Percentiles rank a stretch among this genome's conserved stretches.
phyloP scores from a whole-genome alignment of 345 rosid species.

The Hibiscus syriacus region DNA sequence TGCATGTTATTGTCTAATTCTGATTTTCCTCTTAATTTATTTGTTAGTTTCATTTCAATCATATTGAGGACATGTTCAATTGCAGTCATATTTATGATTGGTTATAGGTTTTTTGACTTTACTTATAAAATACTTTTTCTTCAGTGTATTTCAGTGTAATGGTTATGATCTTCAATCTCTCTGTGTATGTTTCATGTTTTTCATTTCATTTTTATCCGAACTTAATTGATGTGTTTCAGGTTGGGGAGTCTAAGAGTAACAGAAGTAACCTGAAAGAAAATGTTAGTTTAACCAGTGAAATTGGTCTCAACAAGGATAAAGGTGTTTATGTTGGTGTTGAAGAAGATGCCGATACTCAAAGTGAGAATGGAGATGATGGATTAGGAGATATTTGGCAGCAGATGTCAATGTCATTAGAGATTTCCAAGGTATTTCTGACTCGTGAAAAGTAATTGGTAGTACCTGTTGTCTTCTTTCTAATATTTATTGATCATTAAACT shows the following conservation, averaged over 20 bases:
- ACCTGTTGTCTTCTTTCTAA: neutral
- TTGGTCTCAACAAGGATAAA: slow-evolving; percentile 32
- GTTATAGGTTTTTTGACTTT: neutral
- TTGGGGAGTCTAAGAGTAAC: slow-evolving; percentile 10
- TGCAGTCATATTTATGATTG: too few relatives aligned
- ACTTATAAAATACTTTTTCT: neutral
- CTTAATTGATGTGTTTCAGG: slow-evolving; percentile 9
- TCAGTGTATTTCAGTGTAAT: neutral
- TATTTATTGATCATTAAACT: neutral
- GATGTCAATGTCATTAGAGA: slow-evolving; percentile 65
- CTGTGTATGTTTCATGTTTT: neutral
- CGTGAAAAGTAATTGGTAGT: neutral
- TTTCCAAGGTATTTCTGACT: slow-evolving; percentile 49
- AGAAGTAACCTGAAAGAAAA: slow-evolving; percentile 4
- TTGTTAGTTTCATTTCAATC: too few relatives aligned
- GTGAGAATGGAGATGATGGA: slow-evolving; percentile 27
- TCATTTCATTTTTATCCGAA: neutral
- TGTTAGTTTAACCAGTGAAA: slow-evolving; percentile 11
- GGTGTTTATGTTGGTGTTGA: slow-evolving; percentile 28
- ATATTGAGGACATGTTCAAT: too few relatives aligned
- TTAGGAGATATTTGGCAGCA: slow-evolving; percentile 80
- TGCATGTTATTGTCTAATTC: too few relatives aligned
- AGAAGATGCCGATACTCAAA: slow-evolving; percentile 18
- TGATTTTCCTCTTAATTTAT: too few relatives aligned
- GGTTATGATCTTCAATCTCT: neutral